Base-by-base conservation (phyloP, 129 eudicot species). In the Solidago caesia region DNA sequence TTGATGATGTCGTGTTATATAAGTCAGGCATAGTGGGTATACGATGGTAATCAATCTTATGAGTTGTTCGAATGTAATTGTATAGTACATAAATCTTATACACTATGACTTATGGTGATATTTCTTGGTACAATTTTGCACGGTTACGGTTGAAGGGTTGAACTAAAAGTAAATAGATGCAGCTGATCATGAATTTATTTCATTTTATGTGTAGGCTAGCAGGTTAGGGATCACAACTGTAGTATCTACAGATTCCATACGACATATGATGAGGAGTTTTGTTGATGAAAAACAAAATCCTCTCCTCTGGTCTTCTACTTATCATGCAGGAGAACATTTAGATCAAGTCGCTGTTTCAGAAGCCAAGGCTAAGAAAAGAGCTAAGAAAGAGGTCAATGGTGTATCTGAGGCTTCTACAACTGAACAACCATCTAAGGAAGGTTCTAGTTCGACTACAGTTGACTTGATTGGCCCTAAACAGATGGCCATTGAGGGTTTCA, bases 261-360 rank as follows among this genome's bases (percentile, higher is more conserved):
- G 98, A 56, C 98, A 92, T 77, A 92, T 92, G 98, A 92, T 92
- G 98, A 81, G 98, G 79, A 92, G 98, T 69, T 92, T 92, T 81
- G 92, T 84, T 6, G 96, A 92, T 75, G 96, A 92, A 82, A 86
- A 87, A 47, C 87, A 89, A 78, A 92, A 92, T 67, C 98, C 98
- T 29, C 75, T 92, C 25, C 90, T 92, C 11, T 92, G 96, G 96
- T 85, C 98, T 48, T 92, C 98, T 25, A 92, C 98, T 44, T 92
- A 92, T 77, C 98, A 92, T 86, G 98, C 98, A 46, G 98, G 98
- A 46, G 96, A 92, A 75, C 76, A 81, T 85, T 75, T 92, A 59
- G 98, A 89, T 81, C 96, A 87, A 25, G 79, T 87, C 70, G 96
- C 98, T 74, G 98, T 92, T 88, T 88, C 96, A 45, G 84, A 86